A percentile compares a stretch with the other conserved stretches of the same genome.
These are phyloP conservation scores for Apostasia ramifera DNA, from an alignment of 106 monocot species.

Conservation along the genomic window DNA sequence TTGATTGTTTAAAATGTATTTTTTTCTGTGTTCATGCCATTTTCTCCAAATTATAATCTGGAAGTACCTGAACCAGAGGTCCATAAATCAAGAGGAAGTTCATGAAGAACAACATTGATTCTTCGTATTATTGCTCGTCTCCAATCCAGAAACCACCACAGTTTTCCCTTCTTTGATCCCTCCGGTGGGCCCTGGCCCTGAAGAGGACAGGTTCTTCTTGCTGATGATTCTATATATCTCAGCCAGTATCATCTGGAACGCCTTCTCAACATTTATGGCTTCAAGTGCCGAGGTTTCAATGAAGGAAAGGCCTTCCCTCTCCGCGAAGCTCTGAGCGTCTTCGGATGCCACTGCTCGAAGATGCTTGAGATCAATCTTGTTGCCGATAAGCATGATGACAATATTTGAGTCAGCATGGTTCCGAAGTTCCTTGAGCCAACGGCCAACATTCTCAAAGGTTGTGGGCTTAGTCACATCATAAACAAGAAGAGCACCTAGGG, in stretches of 20 bases:
- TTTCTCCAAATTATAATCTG: too few relatives aligned
- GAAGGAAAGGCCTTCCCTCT: conserved; percentile 43
- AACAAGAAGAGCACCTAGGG: too few relatives aligned
- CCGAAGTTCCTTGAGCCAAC: conserved; percentile 54
- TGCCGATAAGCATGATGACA: conserved; percentile 43
- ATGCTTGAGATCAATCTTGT: conserved; percentile 54
- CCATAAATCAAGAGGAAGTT: too few relatives aligned
- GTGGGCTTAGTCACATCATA: neutral
- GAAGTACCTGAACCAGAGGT: too few relatives aligned
- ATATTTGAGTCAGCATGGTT: conserved; percentile 50
- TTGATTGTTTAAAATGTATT: too few relatives aligned
- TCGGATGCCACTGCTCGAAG: conserved; percentile 37
- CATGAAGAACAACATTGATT: conserved; percentile 2
- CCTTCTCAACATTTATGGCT: conserved; percentile 2
- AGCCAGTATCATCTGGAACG: conserved; percentile 5
- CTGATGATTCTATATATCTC: conserved; percentile 11
- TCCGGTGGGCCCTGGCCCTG: neutral
- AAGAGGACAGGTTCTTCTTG: conserved; percentile 2
- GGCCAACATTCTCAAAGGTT: conserved; percentile 35
- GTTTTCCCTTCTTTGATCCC: conserved; percentile 13
- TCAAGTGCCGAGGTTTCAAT: conserved; percentile 24
- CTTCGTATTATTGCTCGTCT: conserved; percentile 3
- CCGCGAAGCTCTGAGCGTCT: conserved; percentile 41
- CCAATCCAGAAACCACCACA: conserved; percentile 6
- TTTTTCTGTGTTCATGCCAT: too few relatives aligned